Evolutionary conservation across 805 yeast genomes (phyloP).

Genomic region (Teunomyces lycoperdinae): DNA sequence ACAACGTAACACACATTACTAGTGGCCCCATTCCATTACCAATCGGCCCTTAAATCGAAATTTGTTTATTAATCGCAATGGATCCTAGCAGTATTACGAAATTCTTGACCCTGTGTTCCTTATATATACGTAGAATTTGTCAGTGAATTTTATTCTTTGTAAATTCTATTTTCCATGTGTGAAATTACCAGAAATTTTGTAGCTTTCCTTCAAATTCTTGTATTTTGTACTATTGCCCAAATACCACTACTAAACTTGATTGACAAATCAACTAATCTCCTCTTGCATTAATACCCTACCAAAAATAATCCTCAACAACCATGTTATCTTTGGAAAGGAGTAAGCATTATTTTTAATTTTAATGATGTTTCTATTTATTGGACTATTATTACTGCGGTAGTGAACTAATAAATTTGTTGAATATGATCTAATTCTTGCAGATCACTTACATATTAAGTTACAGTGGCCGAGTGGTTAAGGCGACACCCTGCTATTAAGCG

Average conservation of each 20-base stretch:
- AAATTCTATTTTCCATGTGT: neutral
- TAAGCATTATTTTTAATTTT: no score
- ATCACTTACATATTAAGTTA: conserved; percentile 12
- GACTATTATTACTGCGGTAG: neutral
- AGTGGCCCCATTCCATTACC: neutral
- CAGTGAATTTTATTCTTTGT: neutral
- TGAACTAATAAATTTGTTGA: neutral
- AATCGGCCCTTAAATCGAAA: no score
- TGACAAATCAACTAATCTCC: neutral
- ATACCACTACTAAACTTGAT: neutral
- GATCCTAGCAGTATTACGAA: no score
- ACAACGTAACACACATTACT: neutral
- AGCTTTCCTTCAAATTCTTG: neutral
- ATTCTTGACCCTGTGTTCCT: neutral
- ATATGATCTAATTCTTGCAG: neutral
- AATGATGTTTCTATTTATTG: no score
- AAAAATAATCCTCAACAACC: neutral
- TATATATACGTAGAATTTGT: neutral
- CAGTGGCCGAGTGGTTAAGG: conserved; percentile 95
- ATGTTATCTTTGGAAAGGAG: no score
- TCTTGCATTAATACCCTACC: neutral
- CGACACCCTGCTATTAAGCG: conserved; percentile 75
- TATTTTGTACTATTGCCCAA: neutral
- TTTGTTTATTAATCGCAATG: no score
- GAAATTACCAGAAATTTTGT: neutral